A percentile compares a stretch with the other conserved stretches of the same genome.
Conservation (phyloP, 1,284 basidiomycete genomes). For the Microbotryomycetes sp. region DNA sequence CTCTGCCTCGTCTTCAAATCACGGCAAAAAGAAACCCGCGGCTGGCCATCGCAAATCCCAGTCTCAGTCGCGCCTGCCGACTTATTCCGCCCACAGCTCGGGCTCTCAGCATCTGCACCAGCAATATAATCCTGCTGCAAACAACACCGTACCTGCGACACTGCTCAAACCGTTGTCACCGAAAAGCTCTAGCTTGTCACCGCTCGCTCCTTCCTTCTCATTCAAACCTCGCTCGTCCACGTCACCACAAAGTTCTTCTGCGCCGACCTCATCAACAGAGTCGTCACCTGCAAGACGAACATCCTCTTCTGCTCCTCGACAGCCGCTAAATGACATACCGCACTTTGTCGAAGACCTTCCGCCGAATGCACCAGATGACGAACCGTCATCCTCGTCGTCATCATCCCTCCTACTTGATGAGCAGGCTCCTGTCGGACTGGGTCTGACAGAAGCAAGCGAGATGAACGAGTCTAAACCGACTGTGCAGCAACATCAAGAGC, state of each 20-base stretch:
- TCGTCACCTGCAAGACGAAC: no score
- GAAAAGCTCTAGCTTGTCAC: conserved; percentile 9
- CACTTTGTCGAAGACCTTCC: no score
- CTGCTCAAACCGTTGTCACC: conserved; percentile 9
- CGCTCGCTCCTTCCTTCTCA: conserved; percentile 25
- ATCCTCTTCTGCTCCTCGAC: neutral
- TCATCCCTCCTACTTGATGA: conserved; percentile 7
- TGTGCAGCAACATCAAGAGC: no score
- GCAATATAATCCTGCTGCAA: neutral
- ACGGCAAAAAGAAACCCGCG: neutral
- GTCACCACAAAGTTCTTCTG: no score
- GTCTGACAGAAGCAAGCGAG: neutral
- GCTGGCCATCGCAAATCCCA: neutral
- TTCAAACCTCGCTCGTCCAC: conserved; percentile 15
- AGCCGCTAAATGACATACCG: neutral
- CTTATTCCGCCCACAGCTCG: neutral
- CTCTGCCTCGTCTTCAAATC: no score
- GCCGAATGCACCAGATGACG: neutral
- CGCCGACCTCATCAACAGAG: neutral
- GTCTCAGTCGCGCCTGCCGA: neutral
- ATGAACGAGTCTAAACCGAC: no score
- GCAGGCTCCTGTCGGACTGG: neutral
- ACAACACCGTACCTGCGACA: conserved; percentile 10
- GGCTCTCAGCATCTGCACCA: no score
- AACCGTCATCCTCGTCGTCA: neutral